These are phyloP conservation scores for Penicillium macrosclerotiorum DNA, from an alignment of 495 filamentous ascomycete species.

Conservation along the genomic window DNA sequence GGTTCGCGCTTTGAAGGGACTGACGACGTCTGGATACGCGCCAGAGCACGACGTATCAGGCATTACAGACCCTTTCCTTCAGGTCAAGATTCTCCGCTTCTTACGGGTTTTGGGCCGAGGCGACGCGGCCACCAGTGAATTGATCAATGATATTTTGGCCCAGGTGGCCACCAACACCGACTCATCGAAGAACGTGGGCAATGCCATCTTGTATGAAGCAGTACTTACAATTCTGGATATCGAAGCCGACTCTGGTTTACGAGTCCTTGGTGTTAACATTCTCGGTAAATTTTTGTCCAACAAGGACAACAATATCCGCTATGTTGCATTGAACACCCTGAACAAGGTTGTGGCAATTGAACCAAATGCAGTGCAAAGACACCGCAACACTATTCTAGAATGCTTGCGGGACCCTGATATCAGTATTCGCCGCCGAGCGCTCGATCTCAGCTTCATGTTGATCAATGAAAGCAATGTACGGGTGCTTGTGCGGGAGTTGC, in stretches of 20 bases:
- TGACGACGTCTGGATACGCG: constrained; percentile 93
- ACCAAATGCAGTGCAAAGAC: constrained; percentile 94
- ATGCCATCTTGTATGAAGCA: constrained; percentile 95
- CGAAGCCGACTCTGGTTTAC: constrained; percentile 89
- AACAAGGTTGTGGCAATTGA: constrained; percentile 98
- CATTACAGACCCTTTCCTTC: constrained; percentile 97
- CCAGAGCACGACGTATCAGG: constrained; percentile 98
- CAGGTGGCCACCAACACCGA: constrained; percentile 99
- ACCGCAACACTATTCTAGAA: constrained; percentile 95
- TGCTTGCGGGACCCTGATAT: constrained; percentile 98
- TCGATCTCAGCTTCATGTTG: constrained; percentile 95
- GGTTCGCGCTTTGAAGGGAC: constrained; percentile 85
- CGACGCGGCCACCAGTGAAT: constrained; percentile 84
- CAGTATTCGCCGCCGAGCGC: constrained; percentile 88
- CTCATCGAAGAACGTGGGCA: constrained; percentile 96
- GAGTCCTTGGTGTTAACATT: constrained; percentile 96
- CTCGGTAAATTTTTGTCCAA: constrained; percentile 96
- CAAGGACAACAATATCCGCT: constrained; percentile 98
- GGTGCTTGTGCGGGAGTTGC: constrained; percentile 84
- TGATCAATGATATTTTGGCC: constrained; percentile 97
- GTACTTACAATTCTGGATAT: constrained; percentile 97
- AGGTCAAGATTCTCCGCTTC: constrained; percentile 89
- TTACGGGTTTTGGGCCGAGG: constrained; percentile 84
- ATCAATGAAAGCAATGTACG: constrained; percentile 97
- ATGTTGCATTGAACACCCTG: constrained; percentile 93